Percentiles rank a stretch among this genome's conserved stretches.
phyloP scores from a whole-genome alignment of 306 rosid genomes.

The Prunus armeniaca region DNA sequence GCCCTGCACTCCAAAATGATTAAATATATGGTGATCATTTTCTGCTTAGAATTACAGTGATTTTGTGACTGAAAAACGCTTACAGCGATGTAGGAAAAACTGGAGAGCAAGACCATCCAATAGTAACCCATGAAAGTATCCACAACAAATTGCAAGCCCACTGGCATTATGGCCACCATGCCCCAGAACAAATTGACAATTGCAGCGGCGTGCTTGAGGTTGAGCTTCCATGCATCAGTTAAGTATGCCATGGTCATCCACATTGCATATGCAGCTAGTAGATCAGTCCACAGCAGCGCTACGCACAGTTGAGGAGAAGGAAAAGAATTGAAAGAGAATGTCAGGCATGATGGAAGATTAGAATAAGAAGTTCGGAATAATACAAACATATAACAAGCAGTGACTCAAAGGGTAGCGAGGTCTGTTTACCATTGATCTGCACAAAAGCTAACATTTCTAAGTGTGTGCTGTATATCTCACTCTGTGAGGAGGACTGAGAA shows the following conservation, averaged over 20 bases:
- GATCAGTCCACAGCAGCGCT: slow-evolving; percentile 6
- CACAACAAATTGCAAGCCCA: not conserved
- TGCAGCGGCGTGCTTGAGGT: not conserved
- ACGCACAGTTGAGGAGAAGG: not conserved
- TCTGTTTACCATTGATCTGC: not conserved
- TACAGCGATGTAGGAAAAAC: not conserved
- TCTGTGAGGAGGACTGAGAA: not conserved
- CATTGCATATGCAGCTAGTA: not conserved
- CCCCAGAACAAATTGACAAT: not conserved
- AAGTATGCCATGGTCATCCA: slow-evolving; percentile 16
- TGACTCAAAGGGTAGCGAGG: not conserved
- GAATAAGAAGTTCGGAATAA: not conserved
- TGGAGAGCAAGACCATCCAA: not conserved
- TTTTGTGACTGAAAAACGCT: not conserved
- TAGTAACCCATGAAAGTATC: not conserved
- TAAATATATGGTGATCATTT: not conserved
- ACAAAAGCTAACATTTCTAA: not conserved
- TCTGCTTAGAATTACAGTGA: too few relatives aligned
- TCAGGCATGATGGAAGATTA: not conserved
- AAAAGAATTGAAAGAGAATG: not conserved
- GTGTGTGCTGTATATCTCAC: not conserved
- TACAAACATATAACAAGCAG: not conserved
- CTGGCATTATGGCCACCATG: not conserved
- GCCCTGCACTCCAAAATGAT: slow-evolving; percentile 7
- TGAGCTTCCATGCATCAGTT: not conserved